Evolutionary conservation across 1,139 yeast species (phyloP).

Genomic region (Kodamaea sp.): DNA sequence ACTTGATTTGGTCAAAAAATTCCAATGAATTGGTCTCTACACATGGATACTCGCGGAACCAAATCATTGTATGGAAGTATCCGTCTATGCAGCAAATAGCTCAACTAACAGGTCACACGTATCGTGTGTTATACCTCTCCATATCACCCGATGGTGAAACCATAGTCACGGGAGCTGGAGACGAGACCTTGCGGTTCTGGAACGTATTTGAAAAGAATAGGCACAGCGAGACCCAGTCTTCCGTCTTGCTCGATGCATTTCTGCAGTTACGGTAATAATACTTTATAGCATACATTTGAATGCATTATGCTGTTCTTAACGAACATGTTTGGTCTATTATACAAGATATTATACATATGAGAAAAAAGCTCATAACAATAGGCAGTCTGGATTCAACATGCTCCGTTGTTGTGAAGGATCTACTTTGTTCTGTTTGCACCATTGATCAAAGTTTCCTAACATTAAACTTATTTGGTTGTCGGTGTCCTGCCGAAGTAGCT

Average conservation of each 20-base stretch:
- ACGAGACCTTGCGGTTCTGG: constrained; percentile 94
- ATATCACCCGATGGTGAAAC: constrained; percentile 98
- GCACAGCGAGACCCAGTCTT: constrained; percentile 55
- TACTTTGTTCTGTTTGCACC: constrained; percentile 31
- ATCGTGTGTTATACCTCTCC: constrained; percentile 84
- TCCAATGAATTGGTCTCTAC: constrained; percentile 92
- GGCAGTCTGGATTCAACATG: constrained; percentile 30
- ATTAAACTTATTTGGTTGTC: constrained; percentile 17
- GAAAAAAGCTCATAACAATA: constrained; percentile 25
- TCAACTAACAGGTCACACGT: constrained; percentile 90
- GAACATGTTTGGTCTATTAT: too few species aligned
- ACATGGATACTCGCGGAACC: constrained; percentile 91
- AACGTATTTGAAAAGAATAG: constrained; percentile 80
- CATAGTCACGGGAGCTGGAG: constrained; percentile 99
- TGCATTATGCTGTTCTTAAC: too few species aligned
- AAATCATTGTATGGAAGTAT: constrained; percentile 92
- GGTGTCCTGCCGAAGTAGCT: constrained; percentile 36
- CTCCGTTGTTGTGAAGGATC: constrained; percentile 25
- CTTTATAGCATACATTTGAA: too few species aligned
- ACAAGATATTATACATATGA: constrained; percentile 2
- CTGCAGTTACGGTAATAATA: constrained; percentile 65
- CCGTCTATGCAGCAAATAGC: constrained; percentile 93
- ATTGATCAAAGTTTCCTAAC: constrained; percentile 25
- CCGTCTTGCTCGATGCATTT: constrained; percentile 75
- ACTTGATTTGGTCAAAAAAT: constrained; percentile 88